Evolutionary conservation across 1,284 basidiomycete species (phyloP), one percentile per base, ranked within the genome.

Genomic region (Ustilago trichophora): DNA sequence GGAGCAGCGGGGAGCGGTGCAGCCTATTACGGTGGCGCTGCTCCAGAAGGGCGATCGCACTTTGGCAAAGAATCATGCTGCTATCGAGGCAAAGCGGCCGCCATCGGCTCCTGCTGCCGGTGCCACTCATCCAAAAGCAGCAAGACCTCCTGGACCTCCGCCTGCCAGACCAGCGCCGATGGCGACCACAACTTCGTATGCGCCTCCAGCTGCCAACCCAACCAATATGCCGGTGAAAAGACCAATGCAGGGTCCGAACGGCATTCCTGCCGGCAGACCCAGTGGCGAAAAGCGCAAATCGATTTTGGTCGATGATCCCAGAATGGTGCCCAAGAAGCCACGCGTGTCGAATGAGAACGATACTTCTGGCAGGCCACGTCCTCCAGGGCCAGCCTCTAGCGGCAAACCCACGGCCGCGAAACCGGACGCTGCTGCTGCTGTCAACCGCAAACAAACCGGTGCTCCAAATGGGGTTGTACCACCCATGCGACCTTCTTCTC

Each of bases 41-140:
- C 51, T 69, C n/a, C 52, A 64, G 42, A 55, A 42, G 27, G 60
- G 60, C 12, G 52, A 56, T 27, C 58, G 53, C 36, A 68, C 65
- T 16, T 21, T 62, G 27, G 65, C 65, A 37, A 62, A 62, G 43
- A 48, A 50, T 13, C 32, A 50, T 6, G 54, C 46, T 18, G 33
- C 24, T 5, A 37, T 45, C n/a, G 45, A 44, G 41, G 21, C 55
- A 2, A 57, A 57, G 49, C 36, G 42, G 25, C 31, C 56, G 12
- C 16, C 34, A 9, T 24, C 24, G 8, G 27, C 33, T 41, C 22
- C 50, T 12, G 40, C 21, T 40, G 37, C 27, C 10, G 18, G 9
- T 26, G 42, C 47, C 4, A 35, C 47, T 12, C 51, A 31, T n/a
- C 42, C 51, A 2, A 48, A 34, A n/a, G 38, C 43, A 15, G 34